These are phyloP conservation scores for Eragrostis curvula DNA, from an alignment of 176 grass and related monocot genomes.

Conservation along the genomic window DNA sequence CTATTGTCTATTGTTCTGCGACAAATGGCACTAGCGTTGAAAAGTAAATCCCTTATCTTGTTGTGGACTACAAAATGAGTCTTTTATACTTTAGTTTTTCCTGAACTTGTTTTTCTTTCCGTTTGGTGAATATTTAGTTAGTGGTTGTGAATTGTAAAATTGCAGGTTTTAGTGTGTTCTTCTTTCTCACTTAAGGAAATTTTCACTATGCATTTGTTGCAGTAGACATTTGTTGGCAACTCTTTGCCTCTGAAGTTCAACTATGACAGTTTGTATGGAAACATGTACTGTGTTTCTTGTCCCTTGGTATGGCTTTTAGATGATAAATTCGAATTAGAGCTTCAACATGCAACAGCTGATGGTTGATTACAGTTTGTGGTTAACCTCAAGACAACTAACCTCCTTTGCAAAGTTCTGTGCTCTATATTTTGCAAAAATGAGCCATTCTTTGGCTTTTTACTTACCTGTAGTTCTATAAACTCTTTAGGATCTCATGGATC, in stretches of 20 bases:
- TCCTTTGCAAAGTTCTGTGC: background rate
- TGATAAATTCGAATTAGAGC: background rate
- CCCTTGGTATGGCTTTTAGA: background rate
- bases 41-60: slow-evolving; percentile 63
- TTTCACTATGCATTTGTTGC: background rate
- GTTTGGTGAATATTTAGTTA: background rate
- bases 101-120: background rate
- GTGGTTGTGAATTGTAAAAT: background rate
- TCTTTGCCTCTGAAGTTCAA: background rate
- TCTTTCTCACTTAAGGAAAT: background rate
- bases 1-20: slow-evolving; percentile 89
- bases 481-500: background rate
- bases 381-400: background rate
- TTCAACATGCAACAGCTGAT: background rate
- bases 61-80: background rate
- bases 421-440: background rate
- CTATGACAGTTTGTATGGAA: background rate
- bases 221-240: background rate
- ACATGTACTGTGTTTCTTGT: background rate
- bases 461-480: background rate
- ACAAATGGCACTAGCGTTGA: slow-evolving; percentile 76
- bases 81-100: background rate
- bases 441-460: background rate
- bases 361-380: slow-evolving; percentile 6
- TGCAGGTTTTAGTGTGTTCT: background rate